These are phyloP conservation scores for Rhodamnia rubescens DNA, from an alignment of 345 rosid genomes.

Conservation along the genomic window DNA sequence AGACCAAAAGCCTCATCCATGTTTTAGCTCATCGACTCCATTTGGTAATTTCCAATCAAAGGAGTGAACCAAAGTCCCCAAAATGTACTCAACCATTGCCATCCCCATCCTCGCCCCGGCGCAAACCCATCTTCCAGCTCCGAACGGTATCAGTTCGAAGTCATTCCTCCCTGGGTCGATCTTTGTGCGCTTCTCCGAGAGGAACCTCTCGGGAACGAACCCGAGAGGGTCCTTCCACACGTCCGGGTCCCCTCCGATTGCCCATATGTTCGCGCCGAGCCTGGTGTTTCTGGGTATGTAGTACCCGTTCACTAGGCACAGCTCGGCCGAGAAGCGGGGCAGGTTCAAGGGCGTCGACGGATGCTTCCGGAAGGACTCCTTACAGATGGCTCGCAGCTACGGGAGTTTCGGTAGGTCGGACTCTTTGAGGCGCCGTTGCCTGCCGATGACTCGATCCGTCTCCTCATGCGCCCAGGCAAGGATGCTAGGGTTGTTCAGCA, in stretches of 20 bases:
- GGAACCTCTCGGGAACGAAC: too few relatives aligned
- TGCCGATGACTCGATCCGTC: conserved; percentile 5
- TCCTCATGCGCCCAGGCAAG: background rate
- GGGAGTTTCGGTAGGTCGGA: conserved; percentile 30
- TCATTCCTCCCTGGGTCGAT: conserved; percentile 33
- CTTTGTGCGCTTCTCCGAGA: conserved; percentile 6
- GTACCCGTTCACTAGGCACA: conserved; percentile 36
- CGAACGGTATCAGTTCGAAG: conserved; percentile 49
- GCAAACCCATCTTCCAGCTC: conserved; percentile 44
- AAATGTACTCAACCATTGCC: conserved; percentile 32
- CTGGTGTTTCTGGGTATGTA: conserved; percentile 29
- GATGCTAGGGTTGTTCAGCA: conserved; percentile 22
- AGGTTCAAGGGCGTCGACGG: conserved; percentile 47
- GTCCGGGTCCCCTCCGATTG: conserved; percentile 44
- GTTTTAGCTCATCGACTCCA: conserved; percentile 13
- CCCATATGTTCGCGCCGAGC: conserved; percentile 53
- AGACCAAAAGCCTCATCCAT: conserved; percentile 57
- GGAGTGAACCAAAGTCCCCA: conserved; percentile 41
- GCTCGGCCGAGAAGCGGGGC: conserved; percentile 25
- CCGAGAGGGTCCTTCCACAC: conserved; percentile 39
- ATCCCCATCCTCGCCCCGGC: conserved; percentile 51
- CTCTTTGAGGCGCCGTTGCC: conserved; percentile 29
- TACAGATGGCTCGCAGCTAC: conserved; percentile 37
- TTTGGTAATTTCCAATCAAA: conserved; percentile 42
- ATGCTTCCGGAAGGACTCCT: conserved; percentile 43